Base-by-base conservation (phyloP, 805 yeast species). In the Ogataea neopini region DNA sequence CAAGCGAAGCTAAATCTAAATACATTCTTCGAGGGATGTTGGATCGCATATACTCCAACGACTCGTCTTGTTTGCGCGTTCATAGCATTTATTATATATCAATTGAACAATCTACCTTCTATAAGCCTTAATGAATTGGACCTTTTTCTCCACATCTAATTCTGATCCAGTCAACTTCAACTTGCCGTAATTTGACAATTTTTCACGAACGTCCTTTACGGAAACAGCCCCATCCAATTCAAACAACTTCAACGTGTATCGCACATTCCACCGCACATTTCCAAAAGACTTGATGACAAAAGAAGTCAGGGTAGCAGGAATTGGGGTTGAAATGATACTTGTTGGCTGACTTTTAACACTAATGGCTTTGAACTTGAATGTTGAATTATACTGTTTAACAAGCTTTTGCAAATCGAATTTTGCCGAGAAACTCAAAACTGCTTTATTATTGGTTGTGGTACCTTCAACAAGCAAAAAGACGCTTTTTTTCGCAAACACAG, bases 371-470 rank as follows among this genome's bases (percentile, higher is more conserved):
- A 66, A 52, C 8, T 55, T 56, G 48, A 64, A 63, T 3, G 33
- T 41, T 0, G 48, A 44, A 13, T 37, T 47, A 7, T 42, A 39
- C 10, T 37, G 38, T 9, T 26, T 11, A 20, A 45, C 19, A 14
- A 61, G 52, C 6, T 44, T 26, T 11, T 29, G 30, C 8, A 51
- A 19, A 33, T 57, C 58, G 14, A 69, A 61, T 3, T 60, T 48
- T 4, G 49, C 40, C 29, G 70, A 68, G 46, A 86, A 77, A 3
- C 88, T 81, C 51, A 91, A 72, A 1, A 91, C 61, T 0, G 90
- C 82, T 51, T 83, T 82, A 43, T 95, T 94, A 61, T 91, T 92
- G 0, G 96, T 81, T 0, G 96, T 75, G 0, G 96, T 87, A 0
- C 96, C 96, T 60, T 90, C 97, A 2, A 84, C 73, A 48, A 89